Base-by-base conservation (phyloP, 1,139 yeast genomes). In the Nakaseomyces kungkrabaensis region DNA sequence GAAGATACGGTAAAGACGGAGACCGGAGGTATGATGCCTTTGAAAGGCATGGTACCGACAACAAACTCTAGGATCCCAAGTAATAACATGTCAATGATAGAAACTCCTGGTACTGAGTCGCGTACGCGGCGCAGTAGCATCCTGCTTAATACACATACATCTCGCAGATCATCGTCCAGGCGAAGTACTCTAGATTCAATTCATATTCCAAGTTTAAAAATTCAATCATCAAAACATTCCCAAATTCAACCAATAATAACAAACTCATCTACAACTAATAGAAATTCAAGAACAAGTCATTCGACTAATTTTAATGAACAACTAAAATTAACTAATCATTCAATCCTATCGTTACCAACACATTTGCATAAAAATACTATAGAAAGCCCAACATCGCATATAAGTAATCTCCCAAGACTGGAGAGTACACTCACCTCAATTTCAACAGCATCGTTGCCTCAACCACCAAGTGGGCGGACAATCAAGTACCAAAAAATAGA, bases 191-290 rank as follows among this genome's bases (percentile, higher is more conserved):
- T 52, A 41, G 58, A 57, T 33, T 49, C 56, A n/a, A 49, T 49
- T 10, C 44, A 41, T 41, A 45, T 51, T 24, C 50, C 54, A 29
- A 59, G 54, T 37, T 57, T 63, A 10, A 66, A 66, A 26, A 62
- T 63, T 48, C 58, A 60, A 37, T 58, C 67, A 9, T 57, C 62
- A 4, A 62, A 61, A 44, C 67, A 63, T 49, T 57, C 67, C 8
- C 66, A 62, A 45, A 62, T 63, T 25, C 40, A 62, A 41, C 66
- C 67, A 7, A 31, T 38, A 45, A 32, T 43, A 11, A 31, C 29
- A 13, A n/a, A 43, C 17, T n/a, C 49, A n/a, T 33, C 33, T 11
- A 11, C 36, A 33, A 8, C 45, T 13, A 43, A 51, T 44, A 48
- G 43, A 27, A 52, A 47, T 37, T 43, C 43, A 29, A 46, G 32